phyloP scores from a whole-genome alignment of 345 rosid genomes.

The Gossypium bickii region DNA sequence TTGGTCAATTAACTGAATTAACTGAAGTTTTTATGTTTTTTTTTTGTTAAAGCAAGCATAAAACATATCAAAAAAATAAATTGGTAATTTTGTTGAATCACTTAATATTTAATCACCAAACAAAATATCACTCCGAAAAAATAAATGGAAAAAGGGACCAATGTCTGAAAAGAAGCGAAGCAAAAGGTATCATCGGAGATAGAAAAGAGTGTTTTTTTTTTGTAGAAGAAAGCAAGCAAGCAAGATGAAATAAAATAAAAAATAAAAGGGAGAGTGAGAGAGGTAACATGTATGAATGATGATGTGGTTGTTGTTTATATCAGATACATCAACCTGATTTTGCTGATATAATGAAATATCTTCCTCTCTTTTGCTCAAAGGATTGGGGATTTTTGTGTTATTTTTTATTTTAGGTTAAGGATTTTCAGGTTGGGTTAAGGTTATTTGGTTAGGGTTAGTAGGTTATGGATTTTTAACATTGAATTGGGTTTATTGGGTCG shows the following conservation, averaged over 20 bases:
- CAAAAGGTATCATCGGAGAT: constrained; percentile 20
- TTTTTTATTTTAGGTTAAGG: too few relatives aligned
- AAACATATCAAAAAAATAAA: too few relatives aligned
- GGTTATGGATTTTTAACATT: too few relatives aligned
- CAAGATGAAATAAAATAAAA: background rate
- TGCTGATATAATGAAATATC: constrained; percentile 25
- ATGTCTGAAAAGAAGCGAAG: constrained; percentile 17
- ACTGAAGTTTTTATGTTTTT: too few relatives aligned
- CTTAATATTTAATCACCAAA: background rate
- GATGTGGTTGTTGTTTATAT: constrained; percentile 3
- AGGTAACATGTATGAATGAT: constrained; percentile 11
- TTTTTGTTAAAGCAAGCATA: too few relatives aligned
- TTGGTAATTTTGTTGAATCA: background rate
- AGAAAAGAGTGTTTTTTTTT: background rate
- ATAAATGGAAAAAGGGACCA: background rate
- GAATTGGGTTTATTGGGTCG: too few relatives aligned
- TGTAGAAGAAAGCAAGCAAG: background rate
- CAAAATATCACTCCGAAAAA: background rate
- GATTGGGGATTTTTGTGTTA: too few relatives aligned
- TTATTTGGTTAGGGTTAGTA: too few relatives aligned
- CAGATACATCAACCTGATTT: constrained; percentile 36
- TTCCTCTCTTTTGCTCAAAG: constrained; percentile 14
- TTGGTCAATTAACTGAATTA: too few relatives aligned
- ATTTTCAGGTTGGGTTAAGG: too few relatives aligned
- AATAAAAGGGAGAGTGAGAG: background rate